Evolutionary conservation across 306 rosid species (phyloP).

Genomic region (Vicia villosa): DNA sequence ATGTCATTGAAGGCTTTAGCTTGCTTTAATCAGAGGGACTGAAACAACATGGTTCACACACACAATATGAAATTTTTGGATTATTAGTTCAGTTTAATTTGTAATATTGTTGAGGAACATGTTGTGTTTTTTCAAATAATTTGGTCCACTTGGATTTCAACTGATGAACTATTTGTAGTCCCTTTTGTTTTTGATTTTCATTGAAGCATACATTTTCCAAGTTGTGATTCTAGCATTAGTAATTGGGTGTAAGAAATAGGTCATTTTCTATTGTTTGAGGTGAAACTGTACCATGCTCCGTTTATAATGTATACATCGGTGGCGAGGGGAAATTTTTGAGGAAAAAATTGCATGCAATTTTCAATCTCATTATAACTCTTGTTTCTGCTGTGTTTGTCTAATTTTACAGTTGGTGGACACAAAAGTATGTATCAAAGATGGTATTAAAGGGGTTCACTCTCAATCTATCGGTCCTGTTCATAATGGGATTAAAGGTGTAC

Average conservation of each 20-base stretch:
- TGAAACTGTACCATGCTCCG: background rate
- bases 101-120: conserved; percentile 21
- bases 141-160: conserved; percentile 8
- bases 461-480: conserved; percentile 52
- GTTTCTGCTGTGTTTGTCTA: conserved; percentile 11
- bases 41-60: too few species aligned
- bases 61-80: too few species aligned
- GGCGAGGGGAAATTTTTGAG: conserved; percentile 12
- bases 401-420: conserved; percentile 61
- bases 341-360: background rate
- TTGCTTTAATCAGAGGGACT: background rate
- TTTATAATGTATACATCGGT: background rate
- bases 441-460: conserved; percentile 48
- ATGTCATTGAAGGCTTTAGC: conserved; percentile 16
- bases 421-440: conserved; percentile 47
- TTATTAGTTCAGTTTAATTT: background rate
- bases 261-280: conserved; percentile 12
- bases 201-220: background rate
- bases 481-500: conserved; percentile 74
- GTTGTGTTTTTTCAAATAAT: conserved; percentile 13
- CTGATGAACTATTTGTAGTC: background rate
- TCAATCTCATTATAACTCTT: conserved; percentile 5
- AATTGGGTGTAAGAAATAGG: background rate
- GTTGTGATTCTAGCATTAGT: conserved; percentile 8
- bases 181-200: background rate